phyloP scores from a whole-genome alignment of 257 asterid species.

The Nicotiana paniculata region DNA sequence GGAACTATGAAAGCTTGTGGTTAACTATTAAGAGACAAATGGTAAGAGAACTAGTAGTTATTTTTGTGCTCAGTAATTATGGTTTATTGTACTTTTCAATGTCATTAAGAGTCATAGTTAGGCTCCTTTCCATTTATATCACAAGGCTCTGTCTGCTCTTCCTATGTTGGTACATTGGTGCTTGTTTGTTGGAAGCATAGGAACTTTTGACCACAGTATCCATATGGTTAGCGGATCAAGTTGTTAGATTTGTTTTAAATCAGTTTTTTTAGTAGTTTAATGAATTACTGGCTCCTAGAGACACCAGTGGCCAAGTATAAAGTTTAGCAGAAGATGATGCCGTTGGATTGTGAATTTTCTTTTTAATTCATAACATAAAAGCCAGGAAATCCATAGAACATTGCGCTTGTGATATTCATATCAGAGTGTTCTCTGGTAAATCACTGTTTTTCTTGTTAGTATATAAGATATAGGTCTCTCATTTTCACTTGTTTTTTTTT shows the following conservation, averaged over 20 bases:
- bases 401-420: not conserved
- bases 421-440: not conserved
- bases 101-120: not conserved
- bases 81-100: not conserved
- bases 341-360: not conserved
- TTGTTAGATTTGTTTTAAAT: not conserved
- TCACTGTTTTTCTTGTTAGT: not conserved
- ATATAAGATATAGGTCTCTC: not conserved
- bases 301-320: not conserved
- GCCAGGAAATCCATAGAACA: not conserved
- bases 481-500: slow-evolving; percentile 5
- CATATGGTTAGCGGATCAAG: not conserved
- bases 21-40: not conserved
- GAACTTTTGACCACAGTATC: not conserved
- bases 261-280: not conserved
- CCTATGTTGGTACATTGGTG: not conserved
- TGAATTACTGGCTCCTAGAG: not conserved
- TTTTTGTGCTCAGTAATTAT: not conserved
- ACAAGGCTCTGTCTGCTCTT: not conserved
- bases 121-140: not conserved
- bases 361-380: not conserved
- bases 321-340: not conserved
- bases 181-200: not conserved
- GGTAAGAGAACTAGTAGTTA: not conserved
- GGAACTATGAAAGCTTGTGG: not conserved